These are phyloP conservation scores for Paxillus involutus DNA, from an alignment of 768 basidiomycete genomes.

Conservation along the genomic window DNA sequence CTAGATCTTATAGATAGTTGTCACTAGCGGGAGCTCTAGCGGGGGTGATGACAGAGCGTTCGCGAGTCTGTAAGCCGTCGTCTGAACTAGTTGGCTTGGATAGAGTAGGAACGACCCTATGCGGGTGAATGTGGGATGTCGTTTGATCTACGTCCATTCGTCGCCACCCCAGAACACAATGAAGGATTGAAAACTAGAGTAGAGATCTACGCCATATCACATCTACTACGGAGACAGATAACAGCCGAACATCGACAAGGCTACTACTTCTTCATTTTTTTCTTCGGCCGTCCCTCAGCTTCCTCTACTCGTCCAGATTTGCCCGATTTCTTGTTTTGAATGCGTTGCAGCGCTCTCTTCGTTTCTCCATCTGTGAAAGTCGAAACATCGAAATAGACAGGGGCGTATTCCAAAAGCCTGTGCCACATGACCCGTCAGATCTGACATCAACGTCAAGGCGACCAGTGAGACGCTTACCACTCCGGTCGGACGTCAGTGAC, in stretches of 20 bases:
- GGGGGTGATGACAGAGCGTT: no score
- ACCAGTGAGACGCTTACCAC: conserved; percentile 55
- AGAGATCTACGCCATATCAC: conserved; percentile 2
- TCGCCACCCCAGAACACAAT: no score
- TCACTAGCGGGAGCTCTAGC: no score
- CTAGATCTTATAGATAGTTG: no score
- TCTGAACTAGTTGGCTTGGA: no score
- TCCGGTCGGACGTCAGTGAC: conserved; percentile 85
- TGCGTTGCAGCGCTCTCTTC: conserved; percentile 60
- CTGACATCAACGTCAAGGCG: background rate
- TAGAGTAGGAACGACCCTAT: no score
- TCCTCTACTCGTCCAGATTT: conserved; percentile 29
- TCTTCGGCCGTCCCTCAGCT: conserved; percentile 9
- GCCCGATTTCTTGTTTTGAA: conserved; percentile 52
- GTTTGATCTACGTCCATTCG: no score
- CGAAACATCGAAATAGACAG: conserved; percentile 66
- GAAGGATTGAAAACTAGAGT: no score
- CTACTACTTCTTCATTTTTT: conserved; percentile 11
- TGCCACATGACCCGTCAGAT: background rate
- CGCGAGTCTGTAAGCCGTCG: no score
- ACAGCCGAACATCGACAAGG: background rate
- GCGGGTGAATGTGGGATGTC: no score
- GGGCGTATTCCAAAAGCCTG: conserved; percentile 65
- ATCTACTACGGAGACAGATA: background rate
- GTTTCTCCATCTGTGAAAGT: conserved; percentile 70